These are phyloP conservation scores for Leptosphaerulina australis DNA, from an alignment of 2,329 filamentous ascomycete genomes.

Conservation along the genomic window DNA sequence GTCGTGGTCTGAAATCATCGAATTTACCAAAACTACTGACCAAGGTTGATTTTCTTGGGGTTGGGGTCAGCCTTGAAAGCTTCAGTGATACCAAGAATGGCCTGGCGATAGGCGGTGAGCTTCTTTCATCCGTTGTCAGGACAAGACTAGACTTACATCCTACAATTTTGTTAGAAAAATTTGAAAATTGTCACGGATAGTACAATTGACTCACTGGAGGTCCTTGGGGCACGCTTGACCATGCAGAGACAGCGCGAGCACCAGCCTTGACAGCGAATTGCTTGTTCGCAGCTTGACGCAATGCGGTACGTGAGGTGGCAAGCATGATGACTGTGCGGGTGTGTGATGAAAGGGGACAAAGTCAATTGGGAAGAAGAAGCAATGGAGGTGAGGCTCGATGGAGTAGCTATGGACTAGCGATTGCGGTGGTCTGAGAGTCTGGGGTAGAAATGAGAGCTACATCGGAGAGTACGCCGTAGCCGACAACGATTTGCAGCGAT, in stretches of 20 bases:
- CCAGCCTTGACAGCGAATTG: constrained; percentile 46
- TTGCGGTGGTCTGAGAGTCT: constrained; percentile 31
- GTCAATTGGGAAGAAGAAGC: constrained; percentile 20
- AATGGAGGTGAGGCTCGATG: constrained; percentile 12
- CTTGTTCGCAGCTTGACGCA: constrained; percentile 48
- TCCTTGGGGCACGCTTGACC: constrained; percentile 89
- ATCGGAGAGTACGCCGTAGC: constrained; percentile 20
- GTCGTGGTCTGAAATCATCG: constrained; percentile 4
- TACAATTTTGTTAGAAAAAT: constrained; percentile 32
- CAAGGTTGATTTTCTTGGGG: constrained; percentile 96
- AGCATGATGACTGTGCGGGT: constrained; percentile 38
- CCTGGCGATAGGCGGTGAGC: constrained; percentile 56
- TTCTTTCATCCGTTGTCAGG: constrained; percentile 6
- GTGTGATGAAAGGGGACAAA: constrained; percentile 4
- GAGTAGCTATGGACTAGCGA: constrained; percentile 11
- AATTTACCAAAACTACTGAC: no score
- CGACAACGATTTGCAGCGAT: constrained; percentile 23
- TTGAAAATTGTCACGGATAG: constrained; percentile 16
- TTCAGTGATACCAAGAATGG: constrained; percentile 91
- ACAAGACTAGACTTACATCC: constrained; percentile 41
- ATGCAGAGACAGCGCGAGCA: constrained; percentile 74
- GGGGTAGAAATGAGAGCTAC: constrained; percentile 21
- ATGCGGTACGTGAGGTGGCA: constrained; percentile 46
- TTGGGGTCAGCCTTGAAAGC: constrained; percentile 98
- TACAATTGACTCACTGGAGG: constrained; percentile 74